A percentile compares a stretch with the other conserved stretches of the same genome.
Evolutionary conservation across 2,329 filamentous ascomycete genomes (phyloP).

Genomic region (Paecilomyces sp.): DNA sequence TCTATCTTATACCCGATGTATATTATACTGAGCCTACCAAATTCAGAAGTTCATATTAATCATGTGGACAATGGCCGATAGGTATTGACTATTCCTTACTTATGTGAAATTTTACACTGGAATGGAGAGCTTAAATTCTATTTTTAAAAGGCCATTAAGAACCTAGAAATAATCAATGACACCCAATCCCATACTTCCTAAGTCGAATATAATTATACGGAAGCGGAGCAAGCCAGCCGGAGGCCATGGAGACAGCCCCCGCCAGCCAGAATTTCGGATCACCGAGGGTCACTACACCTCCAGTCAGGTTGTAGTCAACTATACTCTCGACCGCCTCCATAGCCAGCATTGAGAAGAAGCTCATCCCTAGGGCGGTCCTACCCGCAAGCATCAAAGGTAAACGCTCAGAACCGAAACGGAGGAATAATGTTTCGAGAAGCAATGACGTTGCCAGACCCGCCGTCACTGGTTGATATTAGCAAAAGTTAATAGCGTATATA

Average conservation of each 20-base stretch:
- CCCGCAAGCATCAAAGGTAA: slow-evolving; percentile 42
- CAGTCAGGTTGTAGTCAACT: slow-evolving; percentile 51
- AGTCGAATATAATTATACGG: slow-evolving; percentile 13
- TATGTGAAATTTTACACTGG: background rate
- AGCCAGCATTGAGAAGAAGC: slow-evolving; percentile 51
- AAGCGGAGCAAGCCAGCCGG: slow-evolving; percentile 11
- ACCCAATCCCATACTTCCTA: slow-evolving; percentile 11
- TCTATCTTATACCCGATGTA: background rate
- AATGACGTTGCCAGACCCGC: slow-evolving; percentile 47
- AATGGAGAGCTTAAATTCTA: background rate
- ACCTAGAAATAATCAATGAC: slow-evolving; percentile 6
- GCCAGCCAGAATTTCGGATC: slow-evolving; percentile 48
- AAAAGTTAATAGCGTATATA: background rate
- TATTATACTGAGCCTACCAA: background rate
- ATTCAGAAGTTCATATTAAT: background rate
- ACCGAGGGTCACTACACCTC: slow-evolving; percentile 42
- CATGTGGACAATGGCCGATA: background rate
- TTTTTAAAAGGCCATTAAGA: background rate
- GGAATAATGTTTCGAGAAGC: slow-evolving; percentile 46
- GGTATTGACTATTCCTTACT: background rate
- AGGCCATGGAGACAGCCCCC: slow-evolving; percentile 16
- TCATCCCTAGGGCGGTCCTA: slow-evolving; percentile 52
- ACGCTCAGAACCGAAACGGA: slow-evolving; percentile 42
- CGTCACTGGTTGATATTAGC: slow-evolving; percentile 35
- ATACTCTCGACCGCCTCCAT: slow-evolving; percentile 52